Conservation (phyloP, 306 rosid genomes). For the Citrullus mucosospermus region DNA sequence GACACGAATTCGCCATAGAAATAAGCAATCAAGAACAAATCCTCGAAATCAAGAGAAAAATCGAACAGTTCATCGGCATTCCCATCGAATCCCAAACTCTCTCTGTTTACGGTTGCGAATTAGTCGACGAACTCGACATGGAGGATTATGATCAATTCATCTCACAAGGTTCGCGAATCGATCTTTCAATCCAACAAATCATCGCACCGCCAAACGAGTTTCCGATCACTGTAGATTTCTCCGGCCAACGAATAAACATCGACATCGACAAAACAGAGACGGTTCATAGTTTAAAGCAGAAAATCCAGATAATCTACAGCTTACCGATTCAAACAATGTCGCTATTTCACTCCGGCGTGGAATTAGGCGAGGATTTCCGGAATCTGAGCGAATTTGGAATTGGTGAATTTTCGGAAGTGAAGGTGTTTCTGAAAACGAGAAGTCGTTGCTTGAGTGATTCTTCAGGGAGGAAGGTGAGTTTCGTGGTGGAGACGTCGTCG, state of each 20-base stretch:
- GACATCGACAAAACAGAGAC: slow-evolving; percentile 64
- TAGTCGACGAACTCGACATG: slow-evolving; percentile 75
- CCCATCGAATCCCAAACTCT: slow-evolving; percentile 57
- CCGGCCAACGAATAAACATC: slow-evolving; percentile 35
- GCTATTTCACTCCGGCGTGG: slow-evolving; percentile 42
- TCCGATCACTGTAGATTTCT: slow-evolving; percentile 37
- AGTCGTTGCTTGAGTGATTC: slow-evolving; percentile 26
- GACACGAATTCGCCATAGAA: slow-evolving; percentile 38
- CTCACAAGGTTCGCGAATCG: slow-evolving; percentile 57
- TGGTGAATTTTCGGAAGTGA: slow-evolving; percentile 44
- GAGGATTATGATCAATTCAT: slow-evolving; percentile 68
- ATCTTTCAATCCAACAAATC: slow-evolving; percentile 39
- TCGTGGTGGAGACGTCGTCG: slow-evolving; percentile 67
- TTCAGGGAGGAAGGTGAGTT: slow-evolving; percentile 30
- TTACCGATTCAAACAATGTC: slow-evolving; percentile 54
- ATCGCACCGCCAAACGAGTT: slow-evolving; percentile 24
- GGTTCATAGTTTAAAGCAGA: slow-evolving; percentile 60
- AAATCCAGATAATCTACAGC: slow-evolving; percentile 53
- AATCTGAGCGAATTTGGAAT: slow-evolving; percentile 50
- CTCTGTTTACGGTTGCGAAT: slow-evolving; percentile 57
- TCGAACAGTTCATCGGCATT: slow-evolving; percentile 48
- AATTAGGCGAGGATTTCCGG: slow-evolving; percentile 48
- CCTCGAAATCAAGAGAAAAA: slow-evolving; percentile 50
- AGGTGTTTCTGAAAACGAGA: slow-evolving; percentile 34
- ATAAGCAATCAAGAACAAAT: slow-evolving; percentile 48